Conservation (phyloP, 805 yeast species). For the Zygotorulaspora danielsina region DNA sequence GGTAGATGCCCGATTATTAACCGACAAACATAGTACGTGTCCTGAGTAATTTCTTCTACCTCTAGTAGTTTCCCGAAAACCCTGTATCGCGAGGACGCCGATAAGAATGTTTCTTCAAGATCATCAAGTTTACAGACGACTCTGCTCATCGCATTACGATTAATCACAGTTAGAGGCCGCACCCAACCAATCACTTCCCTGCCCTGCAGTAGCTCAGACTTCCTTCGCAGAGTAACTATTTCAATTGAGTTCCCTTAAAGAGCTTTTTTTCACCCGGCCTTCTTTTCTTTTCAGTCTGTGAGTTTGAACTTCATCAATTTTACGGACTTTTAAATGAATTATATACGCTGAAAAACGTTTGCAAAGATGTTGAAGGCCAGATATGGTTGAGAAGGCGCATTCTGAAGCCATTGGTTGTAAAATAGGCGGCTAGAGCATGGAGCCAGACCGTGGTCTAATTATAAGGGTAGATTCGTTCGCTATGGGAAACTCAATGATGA, state of each 20-base stretch:
- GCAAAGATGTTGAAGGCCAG: conserved; percentile 1
- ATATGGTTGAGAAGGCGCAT: no score
- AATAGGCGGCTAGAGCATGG: no score
- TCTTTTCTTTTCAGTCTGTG: neutral
- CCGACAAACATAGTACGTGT: conserved; percentile 9
- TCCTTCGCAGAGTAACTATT: neutral
- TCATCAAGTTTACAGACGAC: conserved; percentile 12
- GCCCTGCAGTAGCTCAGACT: no score
- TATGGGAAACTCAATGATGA: no score
- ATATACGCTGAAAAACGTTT: neutral
- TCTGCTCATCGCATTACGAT: conserved; percentile 11
- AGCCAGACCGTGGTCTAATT: no score
- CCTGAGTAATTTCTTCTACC: conserved; percentile 6
- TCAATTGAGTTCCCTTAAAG: neutral
- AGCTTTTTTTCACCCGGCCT: neutral
- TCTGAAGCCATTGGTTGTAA: no score
- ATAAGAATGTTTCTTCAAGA: conserved; percentile 1
- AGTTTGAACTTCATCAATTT: neutral
- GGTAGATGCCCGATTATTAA: conserved; percentile 11
- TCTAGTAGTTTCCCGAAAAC: conserved; percentile 19
- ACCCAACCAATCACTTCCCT: neutral
- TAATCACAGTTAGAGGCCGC: no score
- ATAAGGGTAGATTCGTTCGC: no score
- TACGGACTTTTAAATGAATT: conserved; percentile 10
- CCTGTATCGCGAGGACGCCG: conserved; percentile 10